Conservation (phyloP, 441 rosid species). For the Gossypium gossypioides region DNA sequence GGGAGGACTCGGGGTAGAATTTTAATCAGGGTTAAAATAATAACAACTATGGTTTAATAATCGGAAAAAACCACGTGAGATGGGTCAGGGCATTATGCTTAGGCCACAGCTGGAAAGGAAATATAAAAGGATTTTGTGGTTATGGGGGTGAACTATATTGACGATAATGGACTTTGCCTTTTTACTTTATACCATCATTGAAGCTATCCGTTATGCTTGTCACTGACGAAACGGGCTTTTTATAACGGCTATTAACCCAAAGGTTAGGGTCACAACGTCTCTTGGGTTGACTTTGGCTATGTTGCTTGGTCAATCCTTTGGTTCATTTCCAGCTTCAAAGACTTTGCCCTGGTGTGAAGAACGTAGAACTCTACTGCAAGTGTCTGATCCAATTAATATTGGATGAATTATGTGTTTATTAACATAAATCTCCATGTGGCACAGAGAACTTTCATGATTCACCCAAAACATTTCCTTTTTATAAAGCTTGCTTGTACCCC, state of each 20-base stretch:
- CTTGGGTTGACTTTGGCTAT: background rate
- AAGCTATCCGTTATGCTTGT: background rate
- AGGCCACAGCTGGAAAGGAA: constrained; percentile 29
- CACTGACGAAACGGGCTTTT: background rate
- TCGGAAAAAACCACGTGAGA: constrained; percentile 25
- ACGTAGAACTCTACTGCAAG: background rate
- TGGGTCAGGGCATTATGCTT: constrained; percentile 6
- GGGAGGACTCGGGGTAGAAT: background rate
- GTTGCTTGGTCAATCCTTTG: no score
- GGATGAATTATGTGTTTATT: background rate
- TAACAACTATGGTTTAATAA: constrained; percentile 18
- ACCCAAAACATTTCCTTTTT: background rate
- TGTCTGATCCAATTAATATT: background rate
- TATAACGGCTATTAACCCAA: constrained; percentile 12
- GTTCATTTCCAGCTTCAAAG: background rate
- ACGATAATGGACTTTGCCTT: constrained; percentile 14
- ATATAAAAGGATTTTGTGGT: constrained; percentile 4
- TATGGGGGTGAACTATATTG: background rate
- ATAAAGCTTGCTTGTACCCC: background rate
- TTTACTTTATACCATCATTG: background rate
- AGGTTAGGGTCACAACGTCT: background rate
- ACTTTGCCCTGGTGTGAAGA: background rate
- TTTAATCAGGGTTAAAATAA: constrained; percentile 20
- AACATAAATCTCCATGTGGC: background rate
- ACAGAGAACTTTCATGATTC: background rate